Conservation (phyloP, 2,329 filamentous ascomycete genomes). For the Lomentospora prolificans region DNA sequence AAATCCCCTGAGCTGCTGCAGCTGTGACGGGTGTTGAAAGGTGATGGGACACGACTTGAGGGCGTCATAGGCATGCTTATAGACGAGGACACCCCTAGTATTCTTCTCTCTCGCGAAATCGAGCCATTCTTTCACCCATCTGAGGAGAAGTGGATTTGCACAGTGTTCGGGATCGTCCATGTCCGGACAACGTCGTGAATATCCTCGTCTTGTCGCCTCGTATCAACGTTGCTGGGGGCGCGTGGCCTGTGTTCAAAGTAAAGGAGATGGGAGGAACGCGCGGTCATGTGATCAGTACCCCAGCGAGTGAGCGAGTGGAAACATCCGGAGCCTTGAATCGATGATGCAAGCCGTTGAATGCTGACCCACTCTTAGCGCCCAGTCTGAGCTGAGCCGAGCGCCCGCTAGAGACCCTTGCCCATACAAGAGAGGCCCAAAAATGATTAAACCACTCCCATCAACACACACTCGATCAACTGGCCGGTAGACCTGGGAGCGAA, state of each 20-base stretch:
- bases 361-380: too few species aligned
- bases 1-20: conserved; percentile 63
- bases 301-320: too few species aligned
- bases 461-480: too few species aligned
- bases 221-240: conserved; percentile 3
- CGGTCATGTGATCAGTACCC: conserved; percentile 1
- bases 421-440: not conserved
- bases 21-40: conserved; percentile 64
- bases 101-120: conserved; percentile 59
- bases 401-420: not conserved
- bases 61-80: conserved; percentile 67
- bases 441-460: not conserved
- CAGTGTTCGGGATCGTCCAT: conserved; percentile 33
- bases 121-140: conserved; percentile 70
- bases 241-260: too few species aligned
- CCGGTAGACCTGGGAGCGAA: too few species aligned
- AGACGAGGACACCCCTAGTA: conserved; percentile 60
- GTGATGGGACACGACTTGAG: conserved; percentile 63
- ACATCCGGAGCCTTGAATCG: too few species aligned
- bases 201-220: not conserved
- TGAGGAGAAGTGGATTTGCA: conserved; percentile 61
- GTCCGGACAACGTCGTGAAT: conserved; percentile 13
- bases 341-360: too few species aligned
- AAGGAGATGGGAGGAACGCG: conserved; percentile 1
- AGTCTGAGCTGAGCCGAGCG: not conserved